phyloP scores from a whole-genome alignment of 2,329 filamentous ascomycete species.

The Aphanocladium album region DNA sequence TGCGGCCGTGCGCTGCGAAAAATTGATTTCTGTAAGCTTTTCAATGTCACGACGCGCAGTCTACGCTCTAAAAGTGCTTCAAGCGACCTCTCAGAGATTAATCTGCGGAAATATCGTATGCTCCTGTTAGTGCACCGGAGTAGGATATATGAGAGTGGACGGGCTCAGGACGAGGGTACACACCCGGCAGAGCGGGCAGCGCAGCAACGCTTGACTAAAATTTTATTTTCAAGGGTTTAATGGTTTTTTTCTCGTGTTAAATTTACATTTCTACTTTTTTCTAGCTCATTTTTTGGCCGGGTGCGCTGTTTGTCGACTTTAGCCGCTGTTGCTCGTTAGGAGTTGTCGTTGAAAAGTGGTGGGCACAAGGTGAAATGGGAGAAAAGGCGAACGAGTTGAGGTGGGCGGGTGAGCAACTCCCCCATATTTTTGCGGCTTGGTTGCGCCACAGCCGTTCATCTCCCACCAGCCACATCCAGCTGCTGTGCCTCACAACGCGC shows the following conservation, averaged over 20 bases:
- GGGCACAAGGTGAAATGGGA: neutral
- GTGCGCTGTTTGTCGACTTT: neutral
- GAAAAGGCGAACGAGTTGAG: neutral
- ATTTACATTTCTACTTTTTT: neutral
- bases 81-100: neutral
- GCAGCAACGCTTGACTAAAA: neutral
- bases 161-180: conserved; percentile 5
- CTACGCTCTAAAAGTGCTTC: no score
- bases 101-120: neutral
- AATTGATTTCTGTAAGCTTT: neutral
- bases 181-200: no score
- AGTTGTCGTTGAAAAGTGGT: conserved; percentile 1
- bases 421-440: neutral
- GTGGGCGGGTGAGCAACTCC: neutral
- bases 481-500: neutral
- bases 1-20: neutral
- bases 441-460: neutral
- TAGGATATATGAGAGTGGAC: neutral
- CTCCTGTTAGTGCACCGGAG: neutral
- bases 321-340: neutral
- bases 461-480: neutral
- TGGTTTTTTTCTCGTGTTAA: neutral
- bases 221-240: neutral
- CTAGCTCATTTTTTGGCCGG: neutral
- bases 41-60: neutral